Evolutionary conservation across 2,329 filamentous ascomycete genomes (phyloP).

Genomic region (Xylaria sp.): DNA sequence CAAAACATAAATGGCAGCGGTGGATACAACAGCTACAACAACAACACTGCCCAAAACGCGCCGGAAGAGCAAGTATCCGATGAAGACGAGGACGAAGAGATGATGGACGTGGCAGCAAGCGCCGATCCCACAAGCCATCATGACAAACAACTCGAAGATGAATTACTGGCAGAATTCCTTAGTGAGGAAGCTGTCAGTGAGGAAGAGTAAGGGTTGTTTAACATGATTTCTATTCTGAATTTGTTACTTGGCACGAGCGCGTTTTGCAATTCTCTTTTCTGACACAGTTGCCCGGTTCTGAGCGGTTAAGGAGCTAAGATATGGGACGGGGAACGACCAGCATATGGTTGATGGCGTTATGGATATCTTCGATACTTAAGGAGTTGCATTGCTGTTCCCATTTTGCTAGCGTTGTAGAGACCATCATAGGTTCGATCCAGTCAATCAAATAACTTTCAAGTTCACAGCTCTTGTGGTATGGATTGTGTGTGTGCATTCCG

Average conservation of each 20-base stretch:
- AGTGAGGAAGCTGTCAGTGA: conserved; percentile 32
- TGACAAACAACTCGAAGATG: conserved; percentile 31
- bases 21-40: conserved; percentile 16
- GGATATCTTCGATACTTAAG: background rate
- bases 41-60: conserved; percentile 14
- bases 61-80: conserved; percentile 27
- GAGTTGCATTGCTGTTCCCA: too few relatives aligned
- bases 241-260: background rate
- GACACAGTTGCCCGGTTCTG: too few relatives aligned
- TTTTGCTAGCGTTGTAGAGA: too few relatives aligned
- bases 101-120: conserved; percentile 30
- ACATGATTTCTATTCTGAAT: background rate
- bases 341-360: conserved; percentile 10
- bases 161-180: conserved; percentile 27
- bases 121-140: conserved; percentile 27
- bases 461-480: too few relatives aligned
- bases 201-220: conserved; percentile 25
- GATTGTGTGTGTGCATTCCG: too few relatives aligned
- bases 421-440: too few relatives aligned
- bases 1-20: conserved; percentile 22
- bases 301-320: background rate
- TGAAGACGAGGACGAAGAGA: conserved; percentile 33
- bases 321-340: background rate
- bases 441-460: too few relatives aligned
- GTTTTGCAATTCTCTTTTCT: background rate